phyloP scores from a whole-genome alignment of 2,329 filamentous ascomycete genomes.

The Bipolaris cookei region DNA sequence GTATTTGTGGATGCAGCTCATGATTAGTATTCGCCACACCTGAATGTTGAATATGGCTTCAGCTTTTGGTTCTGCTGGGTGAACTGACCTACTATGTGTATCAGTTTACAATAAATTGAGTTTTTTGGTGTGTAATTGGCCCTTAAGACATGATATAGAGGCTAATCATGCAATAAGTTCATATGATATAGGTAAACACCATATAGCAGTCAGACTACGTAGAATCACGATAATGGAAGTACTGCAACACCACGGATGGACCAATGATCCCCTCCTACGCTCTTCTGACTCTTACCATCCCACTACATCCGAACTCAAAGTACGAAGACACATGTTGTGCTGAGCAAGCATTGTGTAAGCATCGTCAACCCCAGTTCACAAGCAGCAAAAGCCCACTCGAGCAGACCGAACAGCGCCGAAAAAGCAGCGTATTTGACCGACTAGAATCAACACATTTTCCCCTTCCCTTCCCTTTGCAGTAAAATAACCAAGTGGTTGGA shows the following conservation, averaged over 20 bases:
- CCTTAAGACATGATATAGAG: not conserved
- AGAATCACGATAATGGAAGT: not conserved
- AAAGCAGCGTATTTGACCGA: conserved; percentile 20
- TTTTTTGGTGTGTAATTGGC: not conserved
- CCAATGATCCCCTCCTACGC: not conserved
- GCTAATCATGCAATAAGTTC: not conserved
- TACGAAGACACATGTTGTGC: not conserved
- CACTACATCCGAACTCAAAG: not conserved
- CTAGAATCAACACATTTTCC: conserved; percentile 16
- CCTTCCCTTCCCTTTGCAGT: conserved; percentile 12
- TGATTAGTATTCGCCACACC: too few species aligned
- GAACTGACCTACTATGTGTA: too few species aligned
- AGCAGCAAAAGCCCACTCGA: not conserved
- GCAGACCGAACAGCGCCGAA: conserved; percentile 13
- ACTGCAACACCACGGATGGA: not conserved
- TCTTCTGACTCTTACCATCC: not conserved
- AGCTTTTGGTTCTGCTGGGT: too few species aligned
- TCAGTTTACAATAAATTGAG: too few species aligned
- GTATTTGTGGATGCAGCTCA: too few species aligned
- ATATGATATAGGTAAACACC: not conserved
- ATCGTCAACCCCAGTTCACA: not conserved
- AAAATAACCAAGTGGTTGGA: not conserved
- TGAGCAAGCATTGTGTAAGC: conserved; percentile 5
- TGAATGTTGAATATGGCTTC: too few species aligned
- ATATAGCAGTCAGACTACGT: not conserved